Base-by-base conservation (phyloP, 768 basidiomycete genomes). In the Imleria badia region DNA sequence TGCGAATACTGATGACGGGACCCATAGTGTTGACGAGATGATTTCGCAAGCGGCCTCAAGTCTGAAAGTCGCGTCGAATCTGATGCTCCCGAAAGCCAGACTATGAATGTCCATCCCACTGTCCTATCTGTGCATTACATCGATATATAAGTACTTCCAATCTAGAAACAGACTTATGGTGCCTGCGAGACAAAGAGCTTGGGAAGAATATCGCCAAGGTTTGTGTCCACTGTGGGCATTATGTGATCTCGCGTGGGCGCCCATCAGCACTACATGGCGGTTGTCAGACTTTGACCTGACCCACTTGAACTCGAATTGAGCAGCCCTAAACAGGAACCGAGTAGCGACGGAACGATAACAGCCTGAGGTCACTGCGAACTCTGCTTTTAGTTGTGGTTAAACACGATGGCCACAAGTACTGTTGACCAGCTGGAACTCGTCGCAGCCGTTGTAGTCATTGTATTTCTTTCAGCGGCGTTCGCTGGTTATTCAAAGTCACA, bases 21-120 rank as follows among this genome's bases (percentile, higher is more conserved):
- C 22, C 6, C 40, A 2, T 53, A 90, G 88, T 68, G 83, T 96
- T 46, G 91, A 95, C 48, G 89, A 94, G 58, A 78, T 95, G 56
- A 86, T 95, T 20, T 73, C 60, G 10, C 87, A 82, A 11, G 93
- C 92, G 0, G 83, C 83, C 15, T 72, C 75, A 52, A 82, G 80
- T 58, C 65, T 93, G 44, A 70, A 73, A 35, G 63, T 66, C 5
- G 81, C 81, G 2, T 73, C 75, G 34, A 67, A 70, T 47, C 60
- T 79, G 22, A 70, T 81, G 45, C 45, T 72, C 35, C 61, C 72
- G 5, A 80, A 73, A 59, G 74, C 84, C 22, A 87, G 82, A 66
- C 72, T 89, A 45, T 68, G 58, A 70, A 38, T 22, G 11, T 14
- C 31, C 29, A 30, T 20, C 8, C 41, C n/a, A n/a, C 3, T 13